Evolutionary conservation across 441 rosid genomes (phyloP).

Genomic region (Mallotus repandus): DNA sequence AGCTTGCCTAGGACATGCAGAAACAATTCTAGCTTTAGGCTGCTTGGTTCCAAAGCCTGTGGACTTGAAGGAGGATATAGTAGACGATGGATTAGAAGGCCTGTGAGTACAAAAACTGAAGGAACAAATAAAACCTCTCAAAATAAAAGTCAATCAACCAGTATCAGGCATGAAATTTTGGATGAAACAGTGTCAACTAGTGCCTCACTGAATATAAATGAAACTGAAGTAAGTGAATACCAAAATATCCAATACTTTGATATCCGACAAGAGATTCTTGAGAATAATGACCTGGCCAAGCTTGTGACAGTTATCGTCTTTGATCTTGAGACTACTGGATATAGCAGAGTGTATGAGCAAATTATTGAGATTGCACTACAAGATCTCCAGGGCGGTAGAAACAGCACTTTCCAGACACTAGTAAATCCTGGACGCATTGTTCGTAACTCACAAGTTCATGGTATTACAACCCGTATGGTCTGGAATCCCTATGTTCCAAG

Average conservation of each 20-base stretch:
- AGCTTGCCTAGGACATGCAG: conserved; percentile 30
- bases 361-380: conserved; percentile 80
- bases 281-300: conserved; percentile 48
- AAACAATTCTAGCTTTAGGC: conserved; percentile 33
- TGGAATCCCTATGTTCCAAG: conserved; percentile 73
- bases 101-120: conserved; percentile 46
- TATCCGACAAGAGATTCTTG: conserved; percentile 49
- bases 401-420: conserved; percentile 82
- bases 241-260: conserved; percentile 39
- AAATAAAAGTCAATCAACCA: conserved; percentile 31
- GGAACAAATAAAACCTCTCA: conserved; percentile 34
- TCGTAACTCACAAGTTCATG: conserved; percentile 55
- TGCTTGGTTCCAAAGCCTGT: conserved; percentile 41
- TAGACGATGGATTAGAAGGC: conserved; percentile 57
- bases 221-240: conserved; percentile 30
- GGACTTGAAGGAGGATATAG: conserved; percentile 55
- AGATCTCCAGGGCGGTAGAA: conserved; percentile 80
- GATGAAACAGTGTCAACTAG: conserved; percentile 48
- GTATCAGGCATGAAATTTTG: conserved; percentile 37
- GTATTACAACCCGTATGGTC: conserved; percentile 72
- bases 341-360: conserved; percentile 46
- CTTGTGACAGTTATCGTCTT: conserved; percentile 58
- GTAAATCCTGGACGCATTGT: conserved; percentile 66
- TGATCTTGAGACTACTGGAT: conserved; percentile 84
- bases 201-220: conserved; percentile 35